Evolutionary conservation across 129 eudicot species (phyloP).

Genomic region (Chrysanthemum makinoi): DNA sequence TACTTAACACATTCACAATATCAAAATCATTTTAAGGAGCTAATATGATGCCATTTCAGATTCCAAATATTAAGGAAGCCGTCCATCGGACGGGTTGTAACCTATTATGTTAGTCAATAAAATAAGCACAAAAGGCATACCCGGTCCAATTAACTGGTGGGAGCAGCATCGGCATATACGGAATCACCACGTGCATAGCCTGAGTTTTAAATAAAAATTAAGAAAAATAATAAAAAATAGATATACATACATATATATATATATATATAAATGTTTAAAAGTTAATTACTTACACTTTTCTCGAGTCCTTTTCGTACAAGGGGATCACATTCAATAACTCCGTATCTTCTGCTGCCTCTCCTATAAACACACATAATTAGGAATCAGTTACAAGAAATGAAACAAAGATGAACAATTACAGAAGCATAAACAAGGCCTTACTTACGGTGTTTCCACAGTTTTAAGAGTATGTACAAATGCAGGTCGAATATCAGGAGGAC

Average conservation of each 20-base stretch:
- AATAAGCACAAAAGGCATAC: slow-evolving; percentile 39
- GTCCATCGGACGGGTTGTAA: too few relatives aligned
- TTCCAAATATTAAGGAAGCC: too few relatives aligned
- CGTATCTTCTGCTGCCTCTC: slow-evolving; percentile 74
- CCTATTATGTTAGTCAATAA: background rate
- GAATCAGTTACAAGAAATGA: slow-evolving; percentile 3
- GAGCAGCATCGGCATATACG: slow-evolving; percentile 96
- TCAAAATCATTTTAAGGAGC: too few relatives aligned
- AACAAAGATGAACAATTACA: slow-evolving; percentile 4
- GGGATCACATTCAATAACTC: slow-evolving; percentile 93
- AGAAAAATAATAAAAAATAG: background rate
- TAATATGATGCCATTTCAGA: too few relatives aligned
- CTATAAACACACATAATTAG: slow-evolving; percentile 33
- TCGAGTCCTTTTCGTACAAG: slow-evolving; percentile 85
- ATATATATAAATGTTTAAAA: background rate
- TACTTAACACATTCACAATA: too few relatives aligned
- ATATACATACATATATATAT: background rate
- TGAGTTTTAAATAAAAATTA: slow-evolving; percentile 32
- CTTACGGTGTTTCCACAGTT: slow-evolving; percentile 74
- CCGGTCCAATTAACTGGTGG: slow-evolving; percentile 91
- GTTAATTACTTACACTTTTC: slow-evolving; percentile 61
- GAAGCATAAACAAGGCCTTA: slow-evolving; percentile 21
- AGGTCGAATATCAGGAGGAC: slow-evolving; percentile 90
- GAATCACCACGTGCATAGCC: slow-evolving; percentile 99
- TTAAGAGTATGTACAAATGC: slow-evolving; percentile 79